Evolutionary conservation across 768 basidiomycete genomes (phyloP).

Genomic region (Hysterangium stoloniferum): DNA sequence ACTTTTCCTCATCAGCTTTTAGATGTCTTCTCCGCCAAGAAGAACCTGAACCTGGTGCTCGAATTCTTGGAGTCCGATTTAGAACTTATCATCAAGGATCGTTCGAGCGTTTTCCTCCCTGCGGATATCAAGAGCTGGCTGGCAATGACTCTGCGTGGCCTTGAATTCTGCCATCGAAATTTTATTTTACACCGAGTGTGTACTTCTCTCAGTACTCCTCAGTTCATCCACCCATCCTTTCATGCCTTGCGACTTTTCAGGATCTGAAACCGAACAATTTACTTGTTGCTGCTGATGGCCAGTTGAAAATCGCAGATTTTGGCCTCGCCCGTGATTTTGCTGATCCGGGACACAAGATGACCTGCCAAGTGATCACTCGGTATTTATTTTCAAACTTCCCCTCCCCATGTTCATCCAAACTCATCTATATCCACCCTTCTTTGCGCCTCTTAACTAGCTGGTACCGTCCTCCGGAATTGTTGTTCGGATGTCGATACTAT

Average conservation of each 20-base stretch:
- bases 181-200: slow-evolving; percentile 85
- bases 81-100: slow-evolving; percentile 94
- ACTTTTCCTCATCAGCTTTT: slow-evolving; percentile 63
- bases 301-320: slow-evolving; percentile 97
- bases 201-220: neutral
- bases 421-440: neutral
- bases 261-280: slow-evolving; percentile 99
- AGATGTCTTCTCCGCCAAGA: slow-evolving; percentile 95
- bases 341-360: slow-evolving; percentile 95
- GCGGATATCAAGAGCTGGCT: slow-evolving; percentile 99
- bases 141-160: slow-evolving; percentile 93
- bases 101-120: slow-evolving; percentile 83
- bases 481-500: slow-evolving; percentile 88
- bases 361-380: slow-evolving; percentile 96
- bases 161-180: slow-evolving; percentile 98
- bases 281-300: slow-evolving; percentile 83
- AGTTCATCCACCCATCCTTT: neutral
- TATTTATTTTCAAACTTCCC: slow-evolving; percentile 29
- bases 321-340: slow-evolving; percentile 95
- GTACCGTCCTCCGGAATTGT: slow-evolving; percentile 95
- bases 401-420: neutral
- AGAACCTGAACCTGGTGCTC: slow-evolving; percentile 92
- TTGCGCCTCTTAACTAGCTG: slow-evolving; percentile 48
- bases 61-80: slow-evolving; percentile 96
- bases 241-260: slow-evolving; percentile 33